These are phyloP conservation scores for Sindora glabra DNA, from an alignment of 306 rosid genomes.

Conservation along the genomic window DNA sequence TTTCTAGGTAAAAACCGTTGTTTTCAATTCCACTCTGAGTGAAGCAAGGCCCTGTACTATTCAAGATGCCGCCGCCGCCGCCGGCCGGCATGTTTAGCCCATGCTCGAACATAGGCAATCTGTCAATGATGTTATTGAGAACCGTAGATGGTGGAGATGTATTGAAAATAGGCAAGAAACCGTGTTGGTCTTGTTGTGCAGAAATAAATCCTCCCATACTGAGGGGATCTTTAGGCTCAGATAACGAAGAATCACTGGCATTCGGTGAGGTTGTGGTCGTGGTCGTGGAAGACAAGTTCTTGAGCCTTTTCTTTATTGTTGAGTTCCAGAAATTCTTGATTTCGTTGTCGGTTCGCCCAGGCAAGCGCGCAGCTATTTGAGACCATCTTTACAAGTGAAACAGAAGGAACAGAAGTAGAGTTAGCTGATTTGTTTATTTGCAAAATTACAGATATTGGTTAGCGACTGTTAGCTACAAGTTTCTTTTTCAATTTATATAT, in stretches of 20 bases:
- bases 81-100: conserved; percentile 23
- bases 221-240: conserved; percentile 27
- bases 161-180: conserved; percentile 36
- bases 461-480: too few relatives aligned
- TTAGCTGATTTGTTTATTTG: too few relatives aligned
- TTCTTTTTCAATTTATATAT: not conserved
- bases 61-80: conserved; percentile 31
- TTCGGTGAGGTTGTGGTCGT: conserved; percentile 43
- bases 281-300: conserved; percentile 47
- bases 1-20: conserved; percentile 28
- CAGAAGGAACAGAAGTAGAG: not conserved
- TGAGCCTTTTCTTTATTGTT: conserved; percentile 80
- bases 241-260: conserved; percentile 52
- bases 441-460: too few relatives aligned
- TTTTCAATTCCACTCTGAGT: conserved; percentile 17
- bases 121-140: conserved; percentile 38
- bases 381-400: conserved; percentile 66
- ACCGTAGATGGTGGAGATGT: conserved; percentile 26
- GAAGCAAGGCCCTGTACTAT: conserved; percentile 25
- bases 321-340: conserved; percentile 97
- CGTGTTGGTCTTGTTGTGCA: conserved; percentile 26
- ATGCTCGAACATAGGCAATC: conserved; percentile 30
- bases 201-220: conserved; percentile 22
- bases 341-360: conserved; percentile 90
- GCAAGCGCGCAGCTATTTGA: conserved; percentile 88